These are phyloP conservation scores for Boletus sp. DNA, from an alignment of 1,284 basidiomycete genomes.

Conservation along the genomic window DNA sequence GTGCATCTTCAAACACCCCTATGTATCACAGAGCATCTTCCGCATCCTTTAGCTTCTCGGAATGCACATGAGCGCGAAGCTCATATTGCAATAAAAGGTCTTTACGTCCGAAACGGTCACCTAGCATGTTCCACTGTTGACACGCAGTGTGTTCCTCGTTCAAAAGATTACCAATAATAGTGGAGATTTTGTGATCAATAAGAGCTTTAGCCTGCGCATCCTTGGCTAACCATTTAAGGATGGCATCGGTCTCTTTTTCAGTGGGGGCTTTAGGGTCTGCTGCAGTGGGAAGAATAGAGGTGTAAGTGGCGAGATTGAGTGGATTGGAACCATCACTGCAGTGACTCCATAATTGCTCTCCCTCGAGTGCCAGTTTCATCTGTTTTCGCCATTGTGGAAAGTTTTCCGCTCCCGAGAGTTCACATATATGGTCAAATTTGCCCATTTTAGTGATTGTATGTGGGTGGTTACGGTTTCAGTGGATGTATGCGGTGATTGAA, in stretches of 20 bases:
- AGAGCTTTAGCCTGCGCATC: background rate
- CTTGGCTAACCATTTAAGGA: background rate
- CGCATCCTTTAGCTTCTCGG: slow-evolving; percentile 3
- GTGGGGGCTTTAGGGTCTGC: background rate
- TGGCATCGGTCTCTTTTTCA: background rate
- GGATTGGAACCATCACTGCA: background rate
- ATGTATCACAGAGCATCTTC: background rate
- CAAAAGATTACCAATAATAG: rapidly evolving
- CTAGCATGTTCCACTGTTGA: background rate
- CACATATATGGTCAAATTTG: background rate
- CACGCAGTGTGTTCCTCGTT: background rate
- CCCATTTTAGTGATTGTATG: background rate
- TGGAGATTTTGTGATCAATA: background rate
- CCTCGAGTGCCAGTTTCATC: background rate
- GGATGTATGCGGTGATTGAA: too few species aligned
- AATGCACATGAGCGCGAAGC: rapidly evolving
- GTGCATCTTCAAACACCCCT: background rate
- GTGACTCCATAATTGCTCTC: background rate
- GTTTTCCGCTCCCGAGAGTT: background rate
- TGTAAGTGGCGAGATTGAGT: background rate
- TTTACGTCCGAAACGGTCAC: rapidly evolving
- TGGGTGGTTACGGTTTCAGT: too few species aligned
- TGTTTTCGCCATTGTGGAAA: background rate
- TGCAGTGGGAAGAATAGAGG: background rate
- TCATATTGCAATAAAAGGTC: background rate